phyloP scores from a whole-genome alignment of 75 land plant species.

The Azolla pinnata region DNA sequence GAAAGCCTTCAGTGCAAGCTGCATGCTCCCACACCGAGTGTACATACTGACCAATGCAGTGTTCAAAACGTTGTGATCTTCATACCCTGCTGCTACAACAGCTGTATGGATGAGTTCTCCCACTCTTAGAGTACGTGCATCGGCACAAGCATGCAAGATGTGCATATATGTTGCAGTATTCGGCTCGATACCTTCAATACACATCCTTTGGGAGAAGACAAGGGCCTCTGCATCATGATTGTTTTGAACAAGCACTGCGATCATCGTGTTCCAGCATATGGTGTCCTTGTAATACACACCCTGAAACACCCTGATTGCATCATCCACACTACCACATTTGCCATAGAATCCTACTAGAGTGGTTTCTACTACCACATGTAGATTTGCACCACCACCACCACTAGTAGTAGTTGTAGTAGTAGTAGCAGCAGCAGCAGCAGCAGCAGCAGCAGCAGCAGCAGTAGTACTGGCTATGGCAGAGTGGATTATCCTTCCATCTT shows the following conservation, averaged over 20 bases:
- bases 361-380: slow-evolving; percentile 14
- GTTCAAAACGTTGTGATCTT: background rate
- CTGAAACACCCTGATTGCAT: slow-evolving; percentile 31
- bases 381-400: too few species aligned
- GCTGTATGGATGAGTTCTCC: slow-evolving; percentile 27
- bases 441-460: too few species aligned
- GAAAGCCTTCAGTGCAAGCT: background rate
- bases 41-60: slow-evolving; percentile 11
- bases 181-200: slow-evolving; percentile 13
- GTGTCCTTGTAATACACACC: slow-evolving; percentile 20
- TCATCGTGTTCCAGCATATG: slow-evolving; percentile 47
- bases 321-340: slow-evolving; percentile 30
- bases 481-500: background rate
- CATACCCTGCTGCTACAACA: background rate
- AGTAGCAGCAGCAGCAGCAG: too few species aligned
- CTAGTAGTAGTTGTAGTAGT: too few species aligned
- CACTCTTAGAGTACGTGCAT: slow-evolving; percentile 24
- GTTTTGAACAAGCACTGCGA: slow-evolving; percentile 27
- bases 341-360: slow-evolving; percentile 9
- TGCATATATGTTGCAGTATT: slow-evolving; percentile 39
- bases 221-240: slow-evolving; percentile 16
- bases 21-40: slow-evolving; percentile 14
- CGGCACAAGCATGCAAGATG: slow-evolving; percentile 37
- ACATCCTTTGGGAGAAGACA: slow-evolving; percentile 36
- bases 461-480: too few species aligned